Base-by-base conservation (phyloP, 2,329 filamentous ascomycete genomes). In the Pseudocercospora musae region DNA sequence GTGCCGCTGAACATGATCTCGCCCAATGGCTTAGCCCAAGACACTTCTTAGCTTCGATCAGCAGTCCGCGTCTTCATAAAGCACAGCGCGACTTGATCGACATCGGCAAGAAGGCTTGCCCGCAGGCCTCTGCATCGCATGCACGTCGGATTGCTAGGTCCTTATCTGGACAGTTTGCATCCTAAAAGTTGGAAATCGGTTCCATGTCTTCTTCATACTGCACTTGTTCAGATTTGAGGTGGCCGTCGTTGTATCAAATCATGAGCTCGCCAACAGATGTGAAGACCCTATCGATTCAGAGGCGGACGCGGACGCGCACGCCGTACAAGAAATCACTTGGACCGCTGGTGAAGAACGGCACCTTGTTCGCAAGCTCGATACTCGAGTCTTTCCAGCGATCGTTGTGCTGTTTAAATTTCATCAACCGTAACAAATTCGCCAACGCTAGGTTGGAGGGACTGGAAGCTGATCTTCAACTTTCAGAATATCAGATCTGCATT, bases 341-440 rank as follows among this genome's bases (percentile, higher is more conserved):
- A 57, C 44, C 8, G 10, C 37, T 7, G 44, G 58, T 33, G 59
- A 64, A 42, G 62, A 64, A 25, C 33, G 33, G 29, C 20, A 40
- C 5, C 60, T 65, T 2, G 60, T 65, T n/a, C 59, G 60, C 31
- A 62, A 62, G 37, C 63, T 65, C 13, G 63, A 65, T 37, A 21
- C 62, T 29, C 56, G 63, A 7, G 58, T 65, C 46, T 65, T 65
- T 23, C 63, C 62, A 15, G 29, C 52, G 10, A 59, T 72, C 25
- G 64, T 70, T 23, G 57, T 70, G 9, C 59, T 65, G 8, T 68
- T 65, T 31, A 66, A 71, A 71, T 59, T 71, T 71, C 61, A 65
- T 61, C 27, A 69, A 71, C 31, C 68, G 70, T 60, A 71, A 71
- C 58, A 71, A 71, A 20, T 60, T 60, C 25, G 58, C 58, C 8